A percentile compares a stretch with the other conserved stretches of the same genome.
These are phyloP conservation scores for Globisporangium apiculatum DNA, from an alignment of 352 stramenopile species.

Conservation along the genomic window DNA sequence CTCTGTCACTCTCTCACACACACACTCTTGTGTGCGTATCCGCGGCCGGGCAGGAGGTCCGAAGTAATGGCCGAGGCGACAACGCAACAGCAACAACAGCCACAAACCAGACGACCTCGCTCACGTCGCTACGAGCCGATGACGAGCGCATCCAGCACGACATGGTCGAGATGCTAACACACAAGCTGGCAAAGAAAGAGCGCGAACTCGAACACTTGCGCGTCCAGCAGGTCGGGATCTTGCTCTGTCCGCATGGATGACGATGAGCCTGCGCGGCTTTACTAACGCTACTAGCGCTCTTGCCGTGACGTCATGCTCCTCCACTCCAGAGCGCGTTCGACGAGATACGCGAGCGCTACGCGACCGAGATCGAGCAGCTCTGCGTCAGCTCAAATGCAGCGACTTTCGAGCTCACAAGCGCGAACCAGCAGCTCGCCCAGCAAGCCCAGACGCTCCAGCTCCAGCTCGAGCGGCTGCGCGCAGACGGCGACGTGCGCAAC, in stretches of 20 bases:
- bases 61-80: conserved; percentile 10
- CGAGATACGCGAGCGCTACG: conserved; percentile 13
- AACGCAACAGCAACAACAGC: conserved; percentile 3
- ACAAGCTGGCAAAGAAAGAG: conserved; percentile 56
- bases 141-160: conserved; percentile 50
- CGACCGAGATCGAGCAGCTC: conserved; percentile 24
- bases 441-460: conserved; percentile 33
- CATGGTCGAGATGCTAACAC: conserved; percentile 55
- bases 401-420: conserved; percentile 14
- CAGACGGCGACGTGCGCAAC: conserved; percentile 28
- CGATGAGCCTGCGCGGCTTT: too few species aligned
- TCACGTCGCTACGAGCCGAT: conserved; percentile 32
- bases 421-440: conserved; percentile 31
- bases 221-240: conserved; percentile 20
- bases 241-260: neutral
- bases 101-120: conserved; percentile 14
- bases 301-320: neutral
- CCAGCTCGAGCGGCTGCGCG: conserved; percentile 28
- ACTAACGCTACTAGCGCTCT: neutral
- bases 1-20: neutral
- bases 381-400: conserved; percentile 15
- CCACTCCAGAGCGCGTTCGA: conserved; percentile 4
- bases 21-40: neutral
- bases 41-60: conserved; percentile 21
- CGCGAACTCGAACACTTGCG: conserved; percentile 47